A percentile compares a stretch with the other conserved stretches of the same genome.
Evolutionary conservation across 768 basidiomycete species (phyloP).

Genomic region (Amanita exitialis): DNA sequence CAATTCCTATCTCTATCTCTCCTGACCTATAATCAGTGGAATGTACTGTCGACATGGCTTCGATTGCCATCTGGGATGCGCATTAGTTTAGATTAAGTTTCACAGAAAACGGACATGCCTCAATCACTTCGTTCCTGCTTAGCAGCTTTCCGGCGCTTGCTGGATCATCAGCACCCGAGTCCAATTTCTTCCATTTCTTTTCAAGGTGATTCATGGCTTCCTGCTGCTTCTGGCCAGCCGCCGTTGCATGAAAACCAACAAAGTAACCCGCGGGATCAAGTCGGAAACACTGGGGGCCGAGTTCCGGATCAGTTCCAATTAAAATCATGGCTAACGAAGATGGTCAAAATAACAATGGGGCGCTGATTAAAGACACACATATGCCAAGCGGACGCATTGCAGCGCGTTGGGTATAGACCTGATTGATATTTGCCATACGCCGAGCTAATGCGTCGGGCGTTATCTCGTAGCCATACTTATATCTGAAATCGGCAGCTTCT

Average conservation of each 20-base stretch:
- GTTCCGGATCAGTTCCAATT: slow-evolving; percentile 85
- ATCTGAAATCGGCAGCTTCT: slow-evolving; percentile 89
- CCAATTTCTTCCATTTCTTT: slow-evolving; percentile 97
- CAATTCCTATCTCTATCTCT: slow-evolving; percentile 94
- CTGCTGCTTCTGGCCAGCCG: slow-evolving; percentile 95
- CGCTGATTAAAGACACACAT: slow-evolving; percentile 39
- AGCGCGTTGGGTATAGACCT: slow-evolving; percentile 96
- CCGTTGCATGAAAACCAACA: slow-evolving; percentile 95
- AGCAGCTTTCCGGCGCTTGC: slow-evolving; percentile 66
- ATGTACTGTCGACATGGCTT: slow-evolving; percentile 88
- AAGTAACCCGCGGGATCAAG: slow-evolving; percentile 98
- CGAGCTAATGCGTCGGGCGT: slow-evolving; percentile 94
- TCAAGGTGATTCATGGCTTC: slow-evolving; percentile 98
- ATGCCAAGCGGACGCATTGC: slow-evolving; percentile 97
- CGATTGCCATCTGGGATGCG: slow-evolving; percentile 71
- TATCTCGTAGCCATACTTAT: slow-evolving; percentile 98
- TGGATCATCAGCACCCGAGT: slow-evolving; percentile 74
- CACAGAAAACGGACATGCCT: slow-evolving; percentile 42
- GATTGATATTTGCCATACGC: slow-evolving; percentile 94
- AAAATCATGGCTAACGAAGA: slow-evolving; percentile 76
- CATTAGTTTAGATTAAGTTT: neutral
- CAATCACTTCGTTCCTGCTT: slow-evolving; percentile 73
- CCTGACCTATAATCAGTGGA: slow-evolving; percentile 93
- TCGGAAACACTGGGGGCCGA: slow-evolving; percentile 96
- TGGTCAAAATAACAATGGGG: neutral